Percentiles rank a stretch among this genome's conserved stretches.
Conservation (phyloP, 2,329 filamentous ascomycete genomes). For the Colletotrichum orbiculare region DNA sequence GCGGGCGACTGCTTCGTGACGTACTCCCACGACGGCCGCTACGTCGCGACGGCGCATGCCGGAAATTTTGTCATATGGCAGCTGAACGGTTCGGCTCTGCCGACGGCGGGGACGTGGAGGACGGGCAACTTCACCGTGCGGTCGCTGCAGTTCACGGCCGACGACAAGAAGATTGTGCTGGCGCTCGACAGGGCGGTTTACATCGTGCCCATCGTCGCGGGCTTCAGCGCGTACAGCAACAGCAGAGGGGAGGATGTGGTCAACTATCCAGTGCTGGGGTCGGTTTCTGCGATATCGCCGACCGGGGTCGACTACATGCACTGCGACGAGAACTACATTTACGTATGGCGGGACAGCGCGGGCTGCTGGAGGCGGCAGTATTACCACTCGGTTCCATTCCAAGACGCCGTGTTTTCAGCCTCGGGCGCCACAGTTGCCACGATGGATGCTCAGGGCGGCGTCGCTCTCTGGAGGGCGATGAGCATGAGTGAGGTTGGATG, state of each 20-base stretch:
- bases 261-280: slow-evolving; percentile 1
- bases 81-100: slow-evolving; percentile 10
- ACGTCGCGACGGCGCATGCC: slow-evolving; percentile 12
- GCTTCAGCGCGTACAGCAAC: not conserved
- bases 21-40: slow-evolving; percentile 14
- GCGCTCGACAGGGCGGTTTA: slow-evolving; percentile 4
- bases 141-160: slow-evolving; percentile 9
- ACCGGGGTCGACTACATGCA: slow-evolving; percentile 7
- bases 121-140: slow-evolving; percentile 20
- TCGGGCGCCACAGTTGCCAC: slow-evolving; percentile 17
- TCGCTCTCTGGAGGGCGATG: slow-evolving; percentile 2
- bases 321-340: slow-evolving; percentile 16
- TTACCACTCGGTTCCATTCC: slow-evolving; percentile 14
- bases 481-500: slow-evolving; percentile 19
- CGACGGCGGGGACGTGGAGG: slow-evolving; percentile 15
- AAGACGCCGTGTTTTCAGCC: not conserved
- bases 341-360: slow-evolving; percentile 16
- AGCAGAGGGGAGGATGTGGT: slow-evolving; percentile 4
- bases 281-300: not conserved
- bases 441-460: slow-evolving; percentile 1
- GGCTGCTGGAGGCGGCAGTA: slow-evolving; percentile 17
- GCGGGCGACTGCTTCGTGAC: slow-evolving; percentile 15
- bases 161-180: slow-evolving; percentile 8
- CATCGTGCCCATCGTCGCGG: not conserved
- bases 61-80: slow-evolving; percentile 14